Conservation (phyloP, 306 rosid species). For the Pyrus betulifolia region DNA sequence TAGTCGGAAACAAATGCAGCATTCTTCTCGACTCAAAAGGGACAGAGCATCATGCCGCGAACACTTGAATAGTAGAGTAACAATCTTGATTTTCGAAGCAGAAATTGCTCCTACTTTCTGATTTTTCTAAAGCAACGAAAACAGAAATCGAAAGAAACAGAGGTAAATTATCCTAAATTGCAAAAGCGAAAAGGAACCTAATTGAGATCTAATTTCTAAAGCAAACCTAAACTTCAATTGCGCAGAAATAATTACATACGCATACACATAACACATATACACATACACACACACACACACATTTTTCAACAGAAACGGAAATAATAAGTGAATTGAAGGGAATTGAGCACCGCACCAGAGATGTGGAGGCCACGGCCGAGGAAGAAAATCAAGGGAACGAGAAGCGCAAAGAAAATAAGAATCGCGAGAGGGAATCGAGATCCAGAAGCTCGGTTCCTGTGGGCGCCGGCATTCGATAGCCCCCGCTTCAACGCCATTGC, state of each 20-base stretch:
- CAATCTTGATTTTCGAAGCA: neutral
- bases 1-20: neutral
- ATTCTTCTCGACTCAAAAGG: neutral
- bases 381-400: conserved; percentile 60
- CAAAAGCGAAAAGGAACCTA: neutral
- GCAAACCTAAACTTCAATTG: neutral
- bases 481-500: conserved; percentile 65
- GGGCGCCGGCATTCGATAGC: conserved; percentile 9
- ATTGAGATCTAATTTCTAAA: neutral
- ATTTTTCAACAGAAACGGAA: conserved; percentile 2
- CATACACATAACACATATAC: no score
- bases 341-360: conserved; percentile 33
- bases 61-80: neutral
- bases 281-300: neutral
- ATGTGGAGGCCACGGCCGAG: conserved; percentile 44
- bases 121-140: neutral
- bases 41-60: neutral
- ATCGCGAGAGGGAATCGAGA: conserved; percentile 41
- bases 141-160: neutral
- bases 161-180: neutral
- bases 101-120: neutral
- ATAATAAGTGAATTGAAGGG: neutral
- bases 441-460: conserved; percentile 43
- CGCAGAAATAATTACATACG: neutral
- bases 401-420: conserved; percentile 43